A percentile compares a stretch with the other conserved stretches of the same genome.
Conservation (phyloP, 1,139 yeast species). For the Debaryomyces coudertii region DNA sequence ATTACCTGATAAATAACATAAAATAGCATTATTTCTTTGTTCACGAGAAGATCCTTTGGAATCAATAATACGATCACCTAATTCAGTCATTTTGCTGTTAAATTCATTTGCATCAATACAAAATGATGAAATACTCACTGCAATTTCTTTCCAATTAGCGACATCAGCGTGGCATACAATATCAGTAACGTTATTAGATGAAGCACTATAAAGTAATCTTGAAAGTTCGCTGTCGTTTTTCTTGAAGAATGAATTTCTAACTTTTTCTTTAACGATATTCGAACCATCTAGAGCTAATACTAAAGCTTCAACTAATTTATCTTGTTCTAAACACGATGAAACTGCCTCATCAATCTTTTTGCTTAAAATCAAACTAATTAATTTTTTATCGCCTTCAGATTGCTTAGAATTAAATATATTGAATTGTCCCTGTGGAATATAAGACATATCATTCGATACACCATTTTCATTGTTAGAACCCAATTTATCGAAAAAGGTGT, state of each 20-base stretch:
- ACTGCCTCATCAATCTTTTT: conserved; percentile 75
- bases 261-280: conserved; percentile 65
- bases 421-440: conserved; percentile 52
- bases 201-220: conserved; percentile 70
- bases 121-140: conserved; percentile 68
- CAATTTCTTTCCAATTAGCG: conserved; percentile 79
- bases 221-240: conserved; percentile 65
- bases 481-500: conserved; percentile 51
- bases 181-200: conserved; percentile 66
- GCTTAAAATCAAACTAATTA: conserved; percentile 59
- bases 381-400: conserved; percentile 38
- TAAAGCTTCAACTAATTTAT: conserved; percentile 75
- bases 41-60: conserved; percentile 27
- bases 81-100: conserved; percentile 57
- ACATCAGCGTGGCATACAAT: conserved; percentile 79
- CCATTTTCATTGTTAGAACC: conserved; percentile 30
- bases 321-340: conserved; percentile 63
- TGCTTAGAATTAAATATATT: conserved; percentile 29
- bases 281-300: conserved; percentile 75
- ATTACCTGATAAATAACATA: conserved; percentile 80
- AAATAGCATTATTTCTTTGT: conserved; percentile 71
- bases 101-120: conserved; percentile 49
- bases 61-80: conserved; percentile 69
- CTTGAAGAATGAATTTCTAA: conserved; percentile 69
- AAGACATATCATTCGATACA: conserved; percentile 22